Evolutionary conservation across 2,329 filamentous ascomycete species (phyloP).

Genomic region (Zymoseptoria tritici): DNA sequence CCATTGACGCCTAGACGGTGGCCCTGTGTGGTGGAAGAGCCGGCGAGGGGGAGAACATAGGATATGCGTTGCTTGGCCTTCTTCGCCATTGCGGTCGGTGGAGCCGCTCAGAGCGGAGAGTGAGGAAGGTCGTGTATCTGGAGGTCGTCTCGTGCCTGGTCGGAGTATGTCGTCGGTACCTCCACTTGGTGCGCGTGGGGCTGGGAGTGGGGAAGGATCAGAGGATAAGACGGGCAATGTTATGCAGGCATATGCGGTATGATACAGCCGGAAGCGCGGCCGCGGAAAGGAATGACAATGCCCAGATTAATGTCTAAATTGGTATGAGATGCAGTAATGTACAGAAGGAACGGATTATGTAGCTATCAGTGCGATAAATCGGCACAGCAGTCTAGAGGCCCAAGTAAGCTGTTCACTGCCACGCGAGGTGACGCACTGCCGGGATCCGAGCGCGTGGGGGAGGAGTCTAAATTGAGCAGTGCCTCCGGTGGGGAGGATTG

Average conservation of each 20-base stretch:
- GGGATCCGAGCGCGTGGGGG: not conserved
- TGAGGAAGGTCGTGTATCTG: not conserved
- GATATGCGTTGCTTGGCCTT: slow-evolving; percentile 48
- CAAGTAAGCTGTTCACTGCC: not conserved
- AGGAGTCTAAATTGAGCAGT: not conserved
- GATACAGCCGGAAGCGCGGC: not conserved
- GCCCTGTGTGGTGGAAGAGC: slow-evolving; percentile 59
- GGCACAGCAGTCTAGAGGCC: not conserved
- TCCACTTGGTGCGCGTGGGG: not conserved
- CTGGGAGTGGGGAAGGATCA: not conserved
- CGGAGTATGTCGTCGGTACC: not conserved
- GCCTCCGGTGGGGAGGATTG: not conserved
- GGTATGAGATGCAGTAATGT: not conserved
- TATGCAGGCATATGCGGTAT: not conserved
- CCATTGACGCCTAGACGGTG: slow-evolving; percentile 94
- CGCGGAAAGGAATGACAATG: not conserved
- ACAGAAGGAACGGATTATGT: not conserved
- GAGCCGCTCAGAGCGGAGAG: not conserved
- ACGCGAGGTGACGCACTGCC: not conserved
- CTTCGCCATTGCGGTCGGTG: slow-evolving; percentile 37
- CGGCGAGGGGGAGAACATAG: slow-evolving; percentile 62
- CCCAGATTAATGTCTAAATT: too few relatives aligned
- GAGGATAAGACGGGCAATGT: not conserved
- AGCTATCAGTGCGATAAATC: not conserved
- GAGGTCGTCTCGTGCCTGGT: not conserved